phyloP scores from a whole-genome alignment of 495 filamentous ascomycete genomes.

The Amphirosellinia nigrospora region DNA sequence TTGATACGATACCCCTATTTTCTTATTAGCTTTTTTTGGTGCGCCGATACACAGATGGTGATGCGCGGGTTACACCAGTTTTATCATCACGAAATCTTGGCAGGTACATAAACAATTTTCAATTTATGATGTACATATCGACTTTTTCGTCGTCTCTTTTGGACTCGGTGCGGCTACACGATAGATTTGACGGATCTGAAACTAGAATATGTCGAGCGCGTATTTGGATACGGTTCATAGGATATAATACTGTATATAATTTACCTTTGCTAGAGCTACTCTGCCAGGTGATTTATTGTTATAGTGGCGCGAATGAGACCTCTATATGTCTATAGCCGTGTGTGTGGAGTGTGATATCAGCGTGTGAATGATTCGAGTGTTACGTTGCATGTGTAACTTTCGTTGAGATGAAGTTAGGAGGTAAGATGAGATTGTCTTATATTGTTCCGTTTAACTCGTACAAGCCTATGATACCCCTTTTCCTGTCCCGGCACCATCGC shows the following conservation, averaged over 20 bases:
- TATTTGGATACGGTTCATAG: constrained; percentile 3
- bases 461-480: no score
- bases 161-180: background rate
- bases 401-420: no score
- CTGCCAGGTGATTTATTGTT: background rate
- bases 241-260: background rate
- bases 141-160: background rate
- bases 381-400: no score
- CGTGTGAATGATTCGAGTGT: no score
- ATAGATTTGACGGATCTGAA: constrained; percentile 1
- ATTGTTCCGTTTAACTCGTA: background rate
- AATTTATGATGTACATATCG: background rate
- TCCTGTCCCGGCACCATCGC: no score
- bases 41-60: background rate
- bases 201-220: constrained; percentile 6
- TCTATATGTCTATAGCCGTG: background rate
- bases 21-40: constrained; percentile 1
- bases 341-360: background rate
- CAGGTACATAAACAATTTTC: background rate
- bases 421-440: no score
- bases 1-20: constrained; percentile 22
- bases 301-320: background rate
- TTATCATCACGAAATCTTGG: background rate
- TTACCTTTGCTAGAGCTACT: background rate
- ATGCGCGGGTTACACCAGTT: background rate